Evolutionary conservation across 352 stramenopile genomes (phyloP), one percentile per base, ranked within the genome.

Genomic region (Globisporangium nagaii): DNA sequence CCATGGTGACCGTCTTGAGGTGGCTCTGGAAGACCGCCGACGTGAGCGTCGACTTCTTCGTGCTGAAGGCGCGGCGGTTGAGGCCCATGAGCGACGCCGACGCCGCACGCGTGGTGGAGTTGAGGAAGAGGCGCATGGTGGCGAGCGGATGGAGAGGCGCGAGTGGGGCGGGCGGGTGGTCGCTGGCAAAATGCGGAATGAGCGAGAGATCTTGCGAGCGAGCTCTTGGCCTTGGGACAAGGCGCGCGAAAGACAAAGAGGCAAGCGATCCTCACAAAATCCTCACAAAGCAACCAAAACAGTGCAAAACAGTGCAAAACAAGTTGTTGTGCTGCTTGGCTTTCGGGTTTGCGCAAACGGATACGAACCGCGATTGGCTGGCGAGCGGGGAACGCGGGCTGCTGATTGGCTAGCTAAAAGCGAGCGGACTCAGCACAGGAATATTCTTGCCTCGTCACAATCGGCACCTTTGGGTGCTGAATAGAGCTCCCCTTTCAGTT

Each of bases 1-100:
- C 78, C 83, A 93, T 93, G 32, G 68, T 54, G 43, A 90, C 83
- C 32, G 79, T 88, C 60, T 86, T 81, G 62, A 93, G 66, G 43
- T 90, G 66, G 44, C 88, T 65, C 50, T 76, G 70, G 62, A 93
- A 93, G 43, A 88, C 78, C 45, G 68, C 67, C 22, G 79, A 90
- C 45, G 66, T 43, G n/a, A 86, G 58, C 36, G 85, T 53, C 45
- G 75, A 87, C 58, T 69, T 60, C 57, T 90, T 87, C 46, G 74
- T 88, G 63, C 65, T 65, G 58, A 90, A 86, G 46, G 63, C 62
- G 62, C 77, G 39, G 50, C 50, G 50, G 55, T 65, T 56, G 24
- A 48, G 20, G 40, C 36, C 50, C 52, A 57, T 55, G 28, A 85
- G 60, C 51, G 84, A 63, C 48, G 73, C 73, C 55, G 62, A 70